Base-by-base conservation (phyloP, 371 early-diverging fungal species). In the Mucor ambiguus region DNA sequence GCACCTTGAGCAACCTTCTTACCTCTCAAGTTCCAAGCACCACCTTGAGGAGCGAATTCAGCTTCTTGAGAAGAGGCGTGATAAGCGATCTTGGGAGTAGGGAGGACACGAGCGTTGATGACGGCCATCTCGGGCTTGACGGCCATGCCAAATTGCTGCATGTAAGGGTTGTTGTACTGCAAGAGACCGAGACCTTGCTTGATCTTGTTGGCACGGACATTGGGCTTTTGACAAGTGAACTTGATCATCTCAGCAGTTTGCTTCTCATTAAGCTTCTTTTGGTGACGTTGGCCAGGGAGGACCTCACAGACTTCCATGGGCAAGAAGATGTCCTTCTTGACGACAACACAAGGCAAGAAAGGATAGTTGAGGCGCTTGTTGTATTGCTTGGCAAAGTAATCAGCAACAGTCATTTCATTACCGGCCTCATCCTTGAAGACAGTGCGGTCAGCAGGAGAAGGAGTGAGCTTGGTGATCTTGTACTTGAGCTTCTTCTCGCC, bases 171-270 rank as follows among this genome's bases (percentile, higher is more conserved):
- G 26, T 76, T 67, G 69, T 89, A 85, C 61, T 85, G 76, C 10
- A 92, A 72, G 22, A 80, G 74, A 37, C 60, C 41, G 22, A 88
- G 57, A 24, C 84, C 87, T 32, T 87, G 77, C 32, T 62, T 75
- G 63, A 93, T 92, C 69, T 82, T 85, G 71, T 85, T 81, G 63
- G 85, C 81, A 61, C 92, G 88, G 62, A 89, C 78, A 58, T 85
- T 80, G 0, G 98, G 98, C 37, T 86, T 85, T 73, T 92, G 91
- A 72, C 93, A 92, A 4, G 96, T 93, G 72, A 95, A 93, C 69
- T 89, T 92, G 76, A 98, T 95, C 95, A 98, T 97, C 66, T 96
- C 95, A 0, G 95, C 92, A 0, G 96, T 96, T 83, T 96, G 92
- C 54, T 82, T 84, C 57, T 95, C 95, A 68, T 92, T 90, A 22